These are phyloP conservation scores for Blastomyces gilchristii DNA, from an alignment of 2,329 filamentous ascomycete species.

Conservation along the genomic window DNA sequence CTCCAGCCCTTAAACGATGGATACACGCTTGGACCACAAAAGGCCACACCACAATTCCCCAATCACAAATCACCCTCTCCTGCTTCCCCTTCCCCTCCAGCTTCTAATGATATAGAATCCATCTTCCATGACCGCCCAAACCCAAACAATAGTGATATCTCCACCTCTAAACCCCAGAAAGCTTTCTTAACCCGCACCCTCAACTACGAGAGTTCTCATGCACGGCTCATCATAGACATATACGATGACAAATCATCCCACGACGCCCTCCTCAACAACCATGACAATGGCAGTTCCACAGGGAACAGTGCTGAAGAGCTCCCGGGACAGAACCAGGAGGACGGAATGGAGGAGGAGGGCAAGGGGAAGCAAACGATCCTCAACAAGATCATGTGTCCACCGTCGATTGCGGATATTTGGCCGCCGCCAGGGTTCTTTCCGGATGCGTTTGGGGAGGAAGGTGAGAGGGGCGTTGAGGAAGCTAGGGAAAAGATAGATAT, in stretches of 20 bases:
- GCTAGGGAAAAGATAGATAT: neutral
- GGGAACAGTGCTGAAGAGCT: too few relatives aligned
- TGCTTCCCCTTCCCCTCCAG: conserved; percentile 7
- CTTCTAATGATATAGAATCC: conserved; percentile 30
- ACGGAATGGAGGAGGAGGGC: neutral
- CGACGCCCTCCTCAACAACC: neutral
- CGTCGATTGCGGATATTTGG: conserved; percentile 35
- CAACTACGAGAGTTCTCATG: neutral
- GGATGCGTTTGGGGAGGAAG: conserved; percentile 28
- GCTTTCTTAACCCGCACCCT: neutral
- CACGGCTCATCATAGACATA: neutral
- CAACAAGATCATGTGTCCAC: conserved; percentile 28
- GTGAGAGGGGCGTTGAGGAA: conserved; percentile 11
- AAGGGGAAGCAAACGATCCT: neutral
- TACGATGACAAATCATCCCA: neutral
- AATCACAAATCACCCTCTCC: neutral
- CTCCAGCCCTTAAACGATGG: too few relatives aligned
- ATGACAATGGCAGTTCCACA: neutral
- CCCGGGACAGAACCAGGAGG: neutral
- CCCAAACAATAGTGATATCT: conserved; percentile 35
- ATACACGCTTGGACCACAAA: neutral
- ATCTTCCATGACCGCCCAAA: conserved; percentile 39
- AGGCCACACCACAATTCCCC: neutral
- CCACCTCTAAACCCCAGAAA: neutral
- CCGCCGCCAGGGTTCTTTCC: conserved; percentile 35